phyloP scores from a whole-genome alignment of 352 stramenopile species.

The Pythium oligandrum region DNA sequence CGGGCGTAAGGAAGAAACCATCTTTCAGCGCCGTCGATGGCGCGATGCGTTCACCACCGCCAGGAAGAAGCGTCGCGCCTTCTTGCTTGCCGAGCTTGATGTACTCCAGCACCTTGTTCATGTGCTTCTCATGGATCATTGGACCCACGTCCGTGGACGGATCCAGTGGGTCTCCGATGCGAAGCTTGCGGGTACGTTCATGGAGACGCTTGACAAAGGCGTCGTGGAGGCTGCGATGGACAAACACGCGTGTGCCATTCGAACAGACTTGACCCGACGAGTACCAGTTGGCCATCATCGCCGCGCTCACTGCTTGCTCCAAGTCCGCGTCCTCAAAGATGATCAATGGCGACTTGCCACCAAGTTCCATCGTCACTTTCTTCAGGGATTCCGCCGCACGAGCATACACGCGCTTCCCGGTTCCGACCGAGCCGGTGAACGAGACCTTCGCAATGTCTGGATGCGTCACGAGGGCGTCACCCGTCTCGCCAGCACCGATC shows the following conservation, averaged over 20 bases:
- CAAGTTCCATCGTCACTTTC: conserved; percentile 88
- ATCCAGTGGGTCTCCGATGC: conserved; percentile 84
- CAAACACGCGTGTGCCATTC: conserved; percentile 87
- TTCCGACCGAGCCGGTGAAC: conserved; percentile 82
- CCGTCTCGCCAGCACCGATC: conserved; percentile 53
- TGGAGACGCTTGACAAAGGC: conserved; percentile 80
- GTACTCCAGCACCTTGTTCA: conserved; percentile 69
- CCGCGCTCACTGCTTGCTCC: conserved; percentile 66
- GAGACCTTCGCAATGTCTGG: conserved; percentile 65
- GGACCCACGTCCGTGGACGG: conserved; percentile 76
- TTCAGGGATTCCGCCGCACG: conserved; percentile 73
- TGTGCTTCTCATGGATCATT: conserved; percentile 82
- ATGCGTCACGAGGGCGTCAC: conserved; percentile 51
- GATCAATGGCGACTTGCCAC: conserved; percentile 86
- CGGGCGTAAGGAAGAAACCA: conserved; percentile 88
- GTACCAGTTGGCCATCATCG: conserved; percentile 88
- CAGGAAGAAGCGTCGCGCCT: conserved; percentile 53
- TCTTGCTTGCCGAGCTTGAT: conserved; percentile 52
- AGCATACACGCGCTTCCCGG: conserved; percentile 65
- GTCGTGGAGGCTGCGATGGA: conserved; percentile 81
- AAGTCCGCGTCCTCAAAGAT: conserved; percentile 85
- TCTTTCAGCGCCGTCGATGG: conserved; percentile 38
- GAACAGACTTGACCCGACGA: conserved; percentile 89
- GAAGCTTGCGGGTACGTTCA: conserved; percentile 64
- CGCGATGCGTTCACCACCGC: conserved; percentile 47